Conservation (phyloP, 352 stramenopile species). For the Pythium coloratum region DNA sequence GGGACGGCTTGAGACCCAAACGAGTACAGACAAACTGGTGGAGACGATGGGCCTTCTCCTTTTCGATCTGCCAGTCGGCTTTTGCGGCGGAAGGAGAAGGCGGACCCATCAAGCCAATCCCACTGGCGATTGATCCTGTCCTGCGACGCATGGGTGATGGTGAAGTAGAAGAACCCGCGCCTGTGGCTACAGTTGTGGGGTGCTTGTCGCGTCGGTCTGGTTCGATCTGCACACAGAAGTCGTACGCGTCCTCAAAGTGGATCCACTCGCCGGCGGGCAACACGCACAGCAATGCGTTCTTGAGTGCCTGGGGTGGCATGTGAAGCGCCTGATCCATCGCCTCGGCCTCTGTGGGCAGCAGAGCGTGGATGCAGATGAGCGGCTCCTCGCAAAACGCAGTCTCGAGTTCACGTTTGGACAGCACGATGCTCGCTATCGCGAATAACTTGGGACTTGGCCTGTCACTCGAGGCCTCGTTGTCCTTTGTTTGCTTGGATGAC, state of each 20-base stretch:
- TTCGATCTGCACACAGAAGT: conserved; percentile 72
- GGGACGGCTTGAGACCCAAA: conserved; percentile 35
- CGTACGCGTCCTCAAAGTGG: conserved; percentile 52
- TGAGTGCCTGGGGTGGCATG: conserved; percentile 33
- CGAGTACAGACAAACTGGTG: conserved; percentile 67
- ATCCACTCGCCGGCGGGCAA: conserved; percentile 49
- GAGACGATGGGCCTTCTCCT: conserved; percentile 49
- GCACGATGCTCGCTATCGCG: conserved; percentile 54
- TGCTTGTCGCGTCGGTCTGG: conserved; percentile 42
- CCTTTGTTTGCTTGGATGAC: not conserved
- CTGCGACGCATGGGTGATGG: conserved; percentile 3
- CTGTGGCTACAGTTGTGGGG: conserved; percentile 13
- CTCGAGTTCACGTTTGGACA: conserved; percentile 47
- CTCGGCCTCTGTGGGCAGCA: conserved; percentile 47
- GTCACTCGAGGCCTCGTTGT: not conserved
- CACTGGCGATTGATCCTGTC: conserved; percentile 12
- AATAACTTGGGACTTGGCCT: conserved; percentile 23
- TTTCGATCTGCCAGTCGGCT: conserved; percentile 45
- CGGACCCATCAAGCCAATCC: not conserved
- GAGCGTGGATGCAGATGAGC: conserved; percentile 48
- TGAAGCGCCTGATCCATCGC: conserved; percentile 47
- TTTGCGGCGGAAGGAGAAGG: not conserved
- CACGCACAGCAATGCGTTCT: conserved; percentile 62
- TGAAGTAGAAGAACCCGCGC: not conserved
- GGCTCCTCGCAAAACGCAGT: conserved; percentile 48